phyloP scores from a whole-genome alignment of 306 rosid genomes.

The Luffa aegyptiaca region DNA sequence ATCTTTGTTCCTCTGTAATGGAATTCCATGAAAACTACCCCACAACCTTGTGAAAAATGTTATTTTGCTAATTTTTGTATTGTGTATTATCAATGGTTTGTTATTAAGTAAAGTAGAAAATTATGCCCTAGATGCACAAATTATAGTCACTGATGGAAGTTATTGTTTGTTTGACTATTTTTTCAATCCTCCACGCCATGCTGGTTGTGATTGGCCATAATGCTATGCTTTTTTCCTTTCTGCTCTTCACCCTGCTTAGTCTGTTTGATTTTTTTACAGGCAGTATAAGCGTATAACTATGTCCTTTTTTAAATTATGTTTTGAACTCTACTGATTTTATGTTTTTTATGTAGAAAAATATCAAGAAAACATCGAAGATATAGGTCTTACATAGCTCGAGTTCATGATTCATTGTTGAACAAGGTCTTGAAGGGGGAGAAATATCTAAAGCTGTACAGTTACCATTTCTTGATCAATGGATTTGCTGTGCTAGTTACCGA shows the following conservation, averaged over 20 bases:
- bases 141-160: background rate
- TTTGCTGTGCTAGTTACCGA: slow-evolving; percentile 77
- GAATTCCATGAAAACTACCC: background rate
- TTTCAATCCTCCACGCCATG: background rate
- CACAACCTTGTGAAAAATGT: background rate
- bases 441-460: slow-evolving; percentile 91
- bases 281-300: no score
- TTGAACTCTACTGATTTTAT: slow-evolving; percentile 15
- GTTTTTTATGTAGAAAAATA: slow-evolving; percentile 23
- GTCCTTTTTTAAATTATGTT: slow-evolving; percentile 8
- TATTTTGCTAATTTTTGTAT: background rate
- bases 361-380: slow-evolving; percentile 44
- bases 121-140: background rate
- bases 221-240: background rate
- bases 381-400: slow-evolving; percentile 50
- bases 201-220: background rate
- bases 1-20: background rate
- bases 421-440: slow-evolving; percentile 74
- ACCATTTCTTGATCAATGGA: slow-evolving; percentile 89
- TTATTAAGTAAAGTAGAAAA: background rate
- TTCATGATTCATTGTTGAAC: slow-evolving; percentile 83
- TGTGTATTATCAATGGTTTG: background rate
- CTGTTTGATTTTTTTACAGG: background rate
- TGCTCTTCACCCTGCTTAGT: background rate
- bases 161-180: background rate